These are phyloP conservation scores for Staphylotrichum tortipilum DNA, from an alignment of 495 filamentous ascomycete species.

Conservation along the genomic window DNA sequence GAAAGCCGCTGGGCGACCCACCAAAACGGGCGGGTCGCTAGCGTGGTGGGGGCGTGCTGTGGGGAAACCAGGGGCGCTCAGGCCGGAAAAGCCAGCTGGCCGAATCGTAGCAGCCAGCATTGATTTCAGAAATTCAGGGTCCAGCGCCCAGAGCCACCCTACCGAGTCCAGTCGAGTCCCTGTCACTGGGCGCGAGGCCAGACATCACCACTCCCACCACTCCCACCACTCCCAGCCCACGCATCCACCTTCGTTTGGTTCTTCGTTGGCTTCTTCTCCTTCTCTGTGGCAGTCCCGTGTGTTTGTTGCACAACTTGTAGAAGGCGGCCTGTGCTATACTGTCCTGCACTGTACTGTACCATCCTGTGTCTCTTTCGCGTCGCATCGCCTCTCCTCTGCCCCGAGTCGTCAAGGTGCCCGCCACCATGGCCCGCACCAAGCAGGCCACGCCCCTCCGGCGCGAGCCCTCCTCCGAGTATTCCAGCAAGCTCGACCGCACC, in stretches of 20 bases:
- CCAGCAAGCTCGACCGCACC: conserved; percentile 29
- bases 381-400: neutral
- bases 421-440: conserved; percentile 62
- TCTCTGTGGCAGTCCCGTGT: neutral
- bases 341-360: too few species aligned
- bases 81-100: conserved; percentile 18
- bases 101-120: too few species aligned
- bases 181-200: too few species aligned
- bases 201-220: neutral
- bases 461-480: conserved; percentile 55
- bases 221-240: neutral
- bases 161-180: too few species aligned
- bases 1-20: conserved; percentile 4
- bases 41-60: neutral
- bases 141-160: too few species aligned
- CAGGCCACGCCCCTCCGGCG: conserved; percentile 58
- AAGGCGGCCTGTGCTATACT: neutral
- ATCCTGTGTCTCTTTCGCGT: neutral
- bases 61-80: neutral
- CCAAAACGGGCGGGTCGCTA: neutral
- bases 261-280: neutral
- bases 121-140: neutral
- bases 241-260: neutral
- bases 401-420: conserved; percentile 3
- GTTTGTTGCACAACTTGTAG: neutral